Evolutionary conservation across 352 stramenopile species (phyloP).

Genomic region (Pythium utonaiense): DNA sequence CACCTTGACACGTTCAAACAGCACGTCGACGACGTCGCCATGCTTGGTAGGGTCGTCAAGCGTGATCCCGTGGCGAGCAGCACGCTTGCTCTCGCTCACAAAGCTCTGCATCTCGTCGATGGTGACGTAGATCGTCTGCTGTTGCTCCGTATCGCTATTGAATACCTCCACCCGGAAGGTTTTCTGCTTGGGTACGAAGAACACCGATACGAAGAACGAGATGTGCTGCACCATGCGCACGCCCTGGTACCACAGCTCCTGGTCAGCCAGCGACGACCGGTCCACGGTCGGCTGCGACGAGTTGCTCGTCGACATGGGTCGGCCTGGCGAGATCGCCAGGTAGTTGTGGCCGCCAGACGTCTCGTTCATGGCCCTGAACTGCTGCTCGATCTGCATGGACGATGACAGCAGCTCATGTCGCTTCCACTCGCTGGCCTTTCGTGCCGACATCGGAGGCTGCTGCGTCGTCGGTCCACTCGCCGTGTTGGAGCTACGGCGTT

Average conservation of each 20-base stretch:
- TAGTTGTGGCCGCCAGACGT: slow-evolving; percentile 5
- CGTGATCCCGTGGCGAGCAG: slow-evolving; percentile 11
- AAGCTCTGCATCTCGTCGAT: slow-evolving; percentile 55
- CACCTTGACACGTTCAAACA: slow-evolving; percentile 61
- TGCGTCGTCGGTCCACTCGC: not conserved
- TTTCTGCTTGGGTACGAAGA: slow-evolving; percentile 55
- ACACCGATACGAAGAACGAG: slow-evolving; percentile 73
- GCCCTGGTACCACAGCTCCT: slow-evolving; percentile 72
- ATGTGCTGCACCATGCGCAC: slow-evolving; percentile 54
- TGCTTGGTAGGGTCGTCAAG: slow-evolving; percentile 30
- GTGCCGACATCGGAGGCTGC: slow-evolving; percentile 6
- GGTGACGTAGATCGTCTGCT: slow-evolving; percentile 74
- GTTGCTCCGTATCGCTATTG: slow-evolving; percentile 74
- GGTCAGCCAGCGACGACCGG: slow-evolving; percentile 33
- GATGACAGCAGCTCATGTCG: slow-evolving; percentile 29
- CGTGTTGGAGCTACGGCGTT: slow-evolving; percentile 36
- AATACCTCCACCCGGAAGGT: slow-evolving; percentile 75
- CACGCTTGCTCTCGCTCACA: slow-evolving; percentile 45
- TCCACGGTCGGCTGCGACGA: not conserved
- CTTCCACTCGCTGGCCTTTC: slow-evolving; percentile 38
- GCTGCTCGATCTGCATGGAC: slow-evolving; percentile 41
- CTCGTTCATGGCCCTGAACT: slow-evolving; percentile 32
- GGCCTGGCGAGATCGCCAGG: slow-evolving; percentile 6
- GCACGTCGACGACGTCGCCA: slow-evolving; percentile 46
- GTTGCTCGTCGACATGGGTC: not conserved